Conservation (phyloP, 441 rosid genomes). For the Sinapis alba region DNA sequence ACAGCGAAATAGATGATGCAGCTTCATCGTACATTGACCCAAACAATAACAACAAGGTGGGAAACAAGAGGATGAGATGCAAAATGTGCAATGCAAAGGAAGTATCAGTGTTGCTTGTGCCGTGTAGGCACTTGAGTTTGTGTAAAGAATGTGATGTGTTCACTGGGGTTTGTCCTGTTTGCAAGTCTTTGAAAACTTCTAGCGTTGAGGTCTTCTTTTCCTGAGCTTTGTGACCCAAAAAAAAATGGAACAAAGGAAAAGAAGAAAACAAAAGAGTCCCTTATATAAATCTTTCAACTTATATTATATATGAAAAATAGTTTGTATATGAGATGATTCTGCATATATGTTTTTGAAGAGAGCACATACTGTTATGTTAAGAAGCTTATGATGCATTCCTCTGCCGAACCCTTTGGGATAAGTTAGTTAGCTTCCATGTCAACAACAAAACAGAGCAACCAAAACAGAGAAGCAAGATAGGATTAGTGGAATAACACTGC, state of each 20-base stretch:
- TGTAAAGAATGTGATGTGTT: slow-evolving; percentile 64
- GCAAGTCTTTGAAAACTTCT: slow-evolving; percentile 59
- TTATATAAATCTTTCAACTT: not conserved
- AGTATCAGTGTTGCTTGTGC: slow-evolving; percentile 56
- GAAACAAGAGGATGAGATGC: slow-evolving; percentile 47
- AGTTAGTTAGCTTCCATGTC: too few relatives aligned
- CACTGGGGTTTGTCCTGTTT: slow-evolving; percentile 53
- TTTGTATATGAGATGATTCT: not conserved
- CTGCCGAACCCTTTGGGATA: too few relatives aligned
- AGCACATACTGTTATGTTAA: not conserved
- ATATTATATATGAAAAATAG: not conserved
- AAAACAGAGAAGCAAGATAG: too few relatives aligned
- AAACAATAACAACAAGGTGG: slow-evolving; percentile 30
- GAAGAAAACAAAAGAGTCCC: not conserved
- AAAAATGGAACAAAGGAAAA: not conserved
- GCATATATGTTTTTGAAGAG: not conserved
- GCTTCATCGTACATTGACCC: slow-evolving; percentile 52
- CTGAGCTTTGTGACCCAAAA: slow-evolving; percentile 8
- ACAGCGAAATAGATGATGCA: slow-evolving; percentile 64
- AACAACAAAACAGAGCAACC: too few relatives aligned
- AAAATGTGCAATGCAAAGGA: slow-evolving; percentile 54
- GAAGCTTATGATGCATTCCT: not conserved
- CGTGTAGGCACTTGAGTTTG: slow-evolving; percentile 68
- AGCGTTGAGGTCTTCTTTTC: slow-evolving; percentile 43
- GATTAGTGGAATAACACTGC: too few relatives aligned